Base-by-base conservation (phyloP, 129 eudicot species). In the Arctium minus region DNA sequence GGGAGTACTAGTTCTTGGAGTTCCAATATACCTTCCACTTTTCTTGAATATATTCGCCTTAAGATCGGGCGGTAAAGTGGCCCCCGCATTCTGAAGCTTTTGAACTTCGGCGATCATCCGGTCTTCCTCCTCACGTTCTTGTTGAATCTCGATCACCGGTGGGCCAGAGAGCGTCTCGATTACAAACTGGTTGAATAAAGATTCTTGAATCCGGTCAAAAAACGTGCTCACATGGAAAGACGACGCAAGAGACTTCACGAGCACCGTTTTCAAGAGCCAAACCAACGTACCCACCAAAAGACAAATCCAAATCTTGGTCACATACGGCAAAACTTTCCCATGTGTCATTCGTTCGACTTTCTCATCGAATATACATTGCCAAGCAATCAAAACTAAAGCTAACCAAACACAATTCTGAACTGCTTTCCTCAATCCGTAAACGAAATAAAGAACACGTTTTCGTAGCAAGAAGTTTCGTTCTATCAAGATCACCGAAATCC, bases 361-460 rank as follows among this genome's bases (percentile, higher is more conserved):
- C 71, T 80, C 7, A 70, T 89, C 86, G 44, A 94, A 89, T 71
- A 94, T 86, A 15, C 70, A 71, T 32, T 80, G 80, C 97, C 98
- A 94, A 40, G 93, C 91, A 30, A 94, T 74, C 83, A 94, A 88
- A 78, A 90, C 92, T 38, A 92, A 74, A 0, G 85, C 81, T 72
- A 92, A 86, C 98, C 98, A 94, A 27, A 94, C 75, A 12, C 97
- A 92, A 69, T 92, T 92, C 68, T 89, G 94, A 3, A 94, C 97
- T 0, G 94, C 81, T 36, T 87, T 92, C 18, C 92, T 86, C 76
- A 94, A 62, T 6, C 97, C 98, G 39, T 89, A 91, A 0, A 89
- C 96, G 27, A 89, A 89, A 82, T 89, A 89, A 42, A 89, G 48
- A 53, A 89, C 90, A 35, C 90, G 36, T 77, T 89, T 89, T 29